phyloP scores from a whole-genome alignment of 805 yeast species.

The Debaryomyces tyrocola region DNA sequence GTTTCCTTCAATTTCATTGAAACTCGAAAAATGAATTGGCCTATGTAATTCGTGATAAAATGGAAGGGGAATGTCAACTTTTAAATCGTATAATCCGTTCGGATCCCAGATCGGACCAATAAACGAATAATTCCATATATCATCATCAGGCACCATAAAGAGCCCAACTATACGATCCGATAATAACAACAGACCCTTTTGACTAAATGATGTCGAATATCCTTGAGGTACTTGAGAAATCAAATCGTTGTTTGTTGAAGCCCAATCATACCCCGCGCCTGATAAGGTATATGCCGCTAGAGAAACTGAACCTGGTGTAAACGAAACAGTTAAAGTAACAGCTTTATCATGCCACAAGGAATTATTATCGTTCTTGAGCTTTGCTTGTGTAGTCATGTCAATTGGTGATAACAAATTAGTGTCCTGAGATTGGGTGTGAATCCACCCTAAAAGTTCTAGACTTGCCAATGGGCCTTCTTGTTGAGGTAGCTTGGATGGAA shows the following conservation, averaged over 20 bases:
- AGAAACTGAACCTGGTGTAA: constrained; percentile 83
- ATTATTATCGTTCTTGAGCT: constrained; percentile 32
- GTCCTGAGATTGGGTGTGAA: constrained; percentile 83
- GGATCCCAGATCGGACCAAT: constrained; percentile 81
- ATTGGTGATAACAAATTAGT: constrained; percentile 60
- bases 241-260: constrained; percentile 56
- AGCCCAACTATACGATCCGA: constrained; percentile 78
- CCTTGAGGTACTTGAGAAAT: constrained; percentile 63
- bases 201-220: constrained; percentile 59
- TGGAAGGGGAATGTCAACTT: constrained; percentile 74
- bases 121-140: constrained; percentile 89
- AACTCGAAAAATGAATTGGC: constrained; percentile 79
- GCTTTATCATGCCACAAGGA: constrained; percentile 43
- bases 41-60: constrained; percentile 88
- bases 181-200: constrained; percentile 64
- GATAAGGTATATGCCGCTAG: constrained; percentile 63
- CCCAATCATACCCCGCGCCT: constrained; percentile 79
- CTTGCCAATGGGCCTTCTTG: constrained; percentile 36
- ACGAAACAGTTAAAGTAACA: constrained; percentile 63
- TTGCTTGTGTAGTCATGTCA: constrained; percentile 66
- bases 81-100: constrained; percentile 58
- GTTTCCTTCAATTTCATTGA: constrained; percentile 61
- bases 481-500: constrained; percentile 50
- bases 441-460: constrained; percentile 85
- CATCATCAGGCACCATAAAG: constrained; percentile 81